Evolutionary conservation across 1,284 basidiomycete species (phyloP).

Genomic region (Cutaneotrichosporon dermatis): DNA sequence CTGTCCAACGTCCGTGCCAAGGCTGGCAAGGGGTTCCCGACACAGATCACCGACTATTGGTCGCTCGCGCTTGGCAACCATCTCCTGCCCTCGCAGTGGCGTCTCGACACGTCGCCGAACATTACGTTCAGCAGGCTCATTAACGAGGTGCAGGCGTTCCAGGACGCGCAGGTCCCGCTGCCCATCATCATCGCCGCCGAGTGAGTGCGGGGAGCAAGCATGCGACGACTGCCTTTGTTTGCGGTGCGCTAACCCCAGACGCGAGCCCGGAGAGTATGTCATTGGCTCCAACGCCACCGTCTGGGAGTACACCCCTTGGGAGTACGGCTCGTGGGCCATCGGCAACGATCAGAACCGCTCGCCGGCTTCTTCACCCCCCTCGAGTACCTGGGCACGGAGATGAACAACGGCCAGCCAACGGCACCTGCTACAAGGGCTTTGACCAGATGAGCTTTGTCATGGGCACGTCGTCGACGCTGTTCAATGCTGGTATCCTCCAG

Average conservation of each 20-base stretch:
- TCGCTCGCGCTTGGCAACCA: constrained; percentile 44
- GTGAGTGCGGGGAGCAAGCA: constrained; percentile 17
- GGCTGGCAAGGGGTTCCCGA: constrained; percentile 36
- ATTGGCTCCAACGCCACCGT: constrained; percentile 50
- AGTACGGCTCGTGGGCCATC: constrained; percentile 53
- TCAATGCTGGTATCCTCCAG: constrained; percentile 31
- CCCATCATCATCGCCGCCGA: constrained; percentile 53
- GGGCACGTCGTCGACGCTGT: constrained; percentile 50
- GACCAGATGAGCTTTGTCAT: constrained; percentile 49
- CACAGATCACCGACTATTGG: constrained; percentile 48
- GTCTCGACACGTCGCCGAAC: constrained; percentile 41
- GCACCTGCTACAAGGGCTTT: constrained; percentile 44
- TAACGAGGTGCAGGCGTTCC: constrained; percentile 18
- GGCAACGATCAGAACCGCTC: constrained; percentile 28
- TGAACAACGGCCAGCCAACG: constrained; percentile 40
- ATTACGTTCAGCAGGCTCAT: constrained; percentile 36
- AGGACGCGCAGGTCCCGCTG: constrained; percentile 38
- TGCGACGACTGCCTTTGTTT: no score
- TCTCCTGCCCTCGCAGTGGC: constrained; percentile 43
- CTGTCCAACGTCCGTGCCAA: constrained; percentile 44
- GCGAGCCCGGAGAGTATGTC: constrained; percentile 47
- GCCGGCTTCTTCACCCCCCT: constrained; percentile 44
- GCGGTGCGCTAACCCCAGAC: constrained; percentile 21
- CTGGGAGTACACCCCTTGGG: constrained; percentile 52
- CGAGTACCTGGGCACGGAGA: constrained; percentile 44